Evolutionary conservation across 306 rosid genomes (phyloP), one percentile per base, ranked within the genome.

Genomic region (Senna tora): DNA sequence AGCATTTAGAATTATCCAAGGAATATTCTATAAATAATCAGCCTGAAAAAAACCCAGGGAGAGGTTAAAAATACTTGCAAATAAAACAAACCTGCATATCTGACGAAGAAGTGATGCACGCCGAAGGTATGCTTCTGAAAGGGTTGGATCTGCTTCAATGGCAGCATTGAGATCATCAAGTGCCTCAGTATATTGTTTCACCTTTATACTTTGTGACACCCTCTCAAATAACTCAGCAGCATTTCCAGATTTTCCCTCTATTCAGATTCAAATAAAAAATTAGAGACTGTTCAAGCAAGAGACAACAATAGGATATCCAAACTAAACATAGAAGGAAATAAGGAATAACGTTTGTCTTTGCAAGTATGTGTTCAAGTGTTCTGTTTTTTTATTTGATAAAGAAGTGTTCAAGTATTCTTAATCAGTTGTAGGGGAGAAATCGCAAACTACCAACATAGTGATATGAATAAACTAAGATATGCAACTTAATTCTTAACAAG

Each of bases 131-230:
- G 96, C 97, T 83, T 95, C 92, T 13, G 99, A 95, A 76, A 92
- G 93, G 65, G 69, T 77, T 65, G 99, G 96, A 67, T 95, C 97
- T 69, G 86, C 89, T 88, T 89, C 96, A 12, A 92, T 87, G n/a
- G 99, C 99, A 75, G 97, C 81, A 87, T 89, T 87, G 59, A 95
- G 96, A 84, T 95, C 97, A 81, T 89, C 81, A 69, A 95, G 93
- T 39, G 99, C 99, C 83, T 95, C 96, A 13, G 88, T 84, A 65
- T 92, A 92, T 51, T 70, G 92, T 77, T 88, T 92, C 79, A 88
- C 89, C 82, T 87, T 92, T 60, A 95, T 75, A 79, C 88, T 95
- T 62, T 81, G 89, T 3, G 96, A 88, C 75, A 81, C 99, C 74
- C 83, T 86, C 82, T 88, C 90, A 59, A 89, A 84, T 79, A 95